phyloP scores from a whole-genome alignment of 2,329 filamentous ascomycete species.

The Sclerotinia borealis region DNA sequence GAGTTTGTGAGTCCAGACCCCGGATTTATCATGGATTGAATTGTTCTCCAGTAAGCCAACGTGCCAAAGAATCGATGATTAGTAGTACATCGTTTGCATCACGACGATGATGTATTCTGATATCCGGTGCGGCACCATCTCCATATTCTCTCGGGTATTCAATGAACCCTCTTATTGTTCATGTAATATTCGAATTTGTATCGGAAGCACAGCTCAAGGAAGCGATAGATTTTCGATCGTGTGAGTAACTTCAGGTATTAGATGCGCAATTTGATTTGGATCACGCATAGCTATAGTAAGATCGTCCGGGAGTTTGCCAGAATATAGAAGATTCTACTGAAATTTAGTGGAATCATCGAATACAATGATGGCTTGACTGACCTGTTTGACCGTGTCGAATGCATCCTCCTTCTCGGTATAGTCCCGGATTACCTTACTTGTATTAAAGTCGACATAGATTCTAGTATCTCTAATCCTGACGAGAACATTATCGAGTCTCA shows the following conservation, averaged over 20 bases:
- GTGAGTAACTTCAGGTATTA: conserved; percentile 66
- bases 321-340: conserved; percentile 42
- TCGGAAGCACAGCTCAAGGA: conserved; percentile 14
- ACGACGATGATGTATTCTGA: not conserved
- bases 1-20: not conserved
- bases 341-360: not conserved
- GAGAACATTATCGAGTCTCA: conserved; percentile 86
- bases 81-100: not conserved
- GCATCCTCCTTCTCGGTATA: conserved; percentile 81
- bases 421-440: conserved; percentile 74
- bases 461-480: conserved; percentile 84
- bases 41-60: not conserved
- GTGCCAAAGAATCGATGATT: not conserved
- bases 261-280: conserved; percentile 64
- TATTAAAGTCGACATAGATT: conserved; percentile 83
- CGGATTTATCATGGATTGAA: not conserved
- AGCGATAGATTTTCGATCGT: conserved; percentile 46
- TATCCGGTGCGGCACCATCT: not conserved
- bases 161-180: not conserved
- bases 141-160: not conserved
- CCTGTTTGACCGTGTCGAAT: conserved; percentile 70
- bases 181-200: not conserved
- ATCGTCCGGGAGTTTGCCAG: conserved; percentile 58
- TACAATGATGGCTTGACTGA: conserved; percentile 36
- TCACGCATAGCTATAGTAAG: conserved; percentile 72